Evolutionary conservation across 139 green algal species (phyloP).

Genomic region (Asterochloris erici): DNA sequence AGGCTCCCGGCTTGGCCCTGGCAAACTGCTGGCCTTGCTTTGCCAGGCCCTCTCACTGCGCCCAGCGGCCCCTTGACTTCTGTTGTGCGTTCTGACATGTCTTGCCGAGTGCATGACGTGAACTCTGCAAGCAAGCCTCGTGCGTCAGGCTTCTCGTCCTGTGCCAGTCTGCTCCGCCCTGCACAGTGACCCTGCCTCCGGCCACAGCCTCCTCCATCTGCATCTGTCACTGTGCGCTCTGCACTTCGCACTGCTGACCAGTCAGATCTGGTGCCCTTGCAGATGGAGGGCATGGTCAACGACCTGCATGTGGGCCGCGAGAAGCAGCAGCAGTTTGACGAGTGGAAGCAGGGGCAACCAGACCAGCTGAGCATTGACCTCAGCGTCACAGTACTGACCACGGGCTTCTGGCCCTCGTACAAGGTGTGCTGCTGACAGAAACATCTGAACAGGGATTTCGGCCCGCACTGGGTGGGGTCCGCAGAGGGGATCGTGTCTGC

Average conservation of each 20-base stretch:
- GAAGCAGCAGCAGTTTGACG: slow-evolving; percentile 81
- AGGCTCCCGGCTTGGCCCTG: not conserved
- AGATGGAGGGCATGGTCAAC: slow-evolving; percentile 77
- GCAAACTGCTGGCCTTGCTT: not conserved
- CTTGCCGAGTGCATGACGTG: too few relatives aligned
- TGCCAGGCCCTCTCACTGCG: not conserved
- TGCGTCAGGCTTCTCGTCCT: too few relatives aligned
- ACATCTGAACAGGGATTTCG: not conserved
- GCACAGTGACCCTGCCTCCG: too few relatives aligned
- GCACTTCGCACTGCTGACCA: not conserved
- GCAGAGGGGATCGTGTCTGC: too few relatives aligned
- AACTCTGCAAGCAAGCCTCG: too few relatives aligned
- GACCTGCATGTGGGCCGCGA: slow-evolving; percentile 79
- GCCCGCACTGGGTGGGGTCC: too few relatives aligned
- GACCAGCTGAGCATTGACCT: slow-evolving; percentile 72
- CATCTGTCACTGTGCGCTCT: too few relatives aligned
- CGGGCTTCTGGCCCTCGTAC: slow-evolving; percentile 85
- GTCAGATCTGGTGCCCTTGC: not conserved
- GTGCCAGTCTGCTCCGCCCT: too few relatives aligned
- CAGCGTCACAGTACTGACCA: slow-evolving; percentile 88
- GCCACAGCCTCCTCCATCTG: too few relatives aligned
- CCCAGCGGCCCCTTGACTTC: not conserved
- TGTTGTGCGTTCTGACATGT: not conserved
- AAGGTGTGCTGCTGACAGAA: slow-evolving; percentile 36
- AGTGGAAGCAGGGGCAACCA: slow-evolving; percentile 56